Evolutionary conservation across 2,329 filamentous ascomycete species (phyloP), one percentile per base, ranked within the genome.

Genomic region (Didymella segeticola): DNA sequence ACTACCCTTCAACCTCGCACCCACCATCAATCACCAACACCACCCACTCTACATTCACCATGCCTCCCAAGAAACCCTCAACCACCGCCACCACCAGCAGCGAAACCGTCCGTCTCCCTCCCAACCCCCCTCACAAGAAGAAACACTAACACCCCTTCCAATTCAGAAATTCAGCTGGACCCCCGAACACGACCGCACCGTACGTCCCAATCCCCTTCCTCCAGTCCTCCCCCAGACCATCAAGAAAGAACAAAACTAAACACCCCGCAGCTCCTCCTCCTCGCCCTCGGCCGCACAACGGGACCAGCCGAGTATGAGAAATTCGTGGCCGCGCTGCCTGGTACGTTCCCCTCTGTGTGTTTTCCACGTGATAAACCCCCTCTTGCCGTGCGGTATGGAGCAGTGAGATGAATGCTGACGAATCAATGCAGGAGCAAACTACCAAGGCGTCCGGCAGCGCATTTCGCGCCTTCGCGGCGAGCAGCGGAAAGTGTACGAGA

Each of bases 381-480:
- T 9, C n/a, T n/a, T n/a, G n/a, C n/a, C n/a, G n/a, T n/a, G n/a
- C n/a, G n/a, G n/a, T n/a, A n/a, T n/a, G n/a, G n/a, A n/a, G n/a
- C n/a, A n/a, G n/a, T n/a, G n/a, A n/a, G n/a, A n/a, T n/a, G n/a
- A n/a, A n/a, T n/a, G n/a, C n/a, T n/a, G n/a, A n/a, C n/a, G n/a
- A n/a, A n/a, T 2, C 19, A 15, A 9, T 41, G 19, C 36, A 15
- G 46, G 29, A 14, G 46, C 36, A 14, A 27, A 26, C 43, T 46
- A 14, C 36, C 20, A 48, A 12, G 46, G 46, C 27, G 46, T 46
- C 30, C 31, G 30, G 5, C 30, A 34, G 20, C 42, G 42, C 42
- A 14, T 26, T 23, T 26, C 42, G n/a, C 34, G 36, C n/a, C 15
- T 45, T 11, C 42, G 42, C 12, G n/a, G 8, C 8, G 42, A 34